Percentiles rank a stretch among this genome's conserved stretches.
phyloP scores from a whole-genome alignment of 2,329 filamentous ascomycete genomes.

The Metarhizium brunneum region DNA sequence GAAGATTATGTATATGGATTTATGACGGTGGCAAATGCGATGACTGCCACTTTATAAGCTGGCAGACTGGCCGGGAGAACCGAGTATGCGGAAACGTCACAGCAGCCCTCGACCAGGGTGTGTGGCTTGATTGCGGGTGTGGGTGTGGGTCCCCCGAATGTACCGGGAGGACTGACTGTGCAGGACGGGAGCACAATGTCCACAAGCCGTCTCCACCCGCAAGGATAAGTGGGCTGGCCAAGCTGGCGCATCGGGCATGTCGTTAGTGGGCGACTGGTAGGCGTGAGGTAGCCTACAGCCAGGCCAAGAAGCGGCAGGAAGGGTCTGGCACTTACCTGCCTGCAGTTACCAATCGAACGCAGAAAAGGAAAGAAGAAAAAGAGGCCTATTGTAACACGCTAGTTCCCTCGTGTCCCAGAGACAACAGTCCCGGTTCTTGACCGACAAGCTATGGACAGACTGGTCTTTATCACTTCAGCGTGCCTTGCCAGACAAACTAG shows the following conservation, averaged over 20 bases:
- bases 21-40: constrained; percentile 4
- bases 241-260: background rate
- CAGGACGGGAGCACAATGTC: background rate
- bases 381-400: background rate
- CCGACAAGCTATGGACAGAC: background rate
- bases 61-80: constrained; percentile 2
- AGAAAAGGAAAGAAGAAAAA: background rate
- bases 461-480: background rate
- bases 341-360: background rate
- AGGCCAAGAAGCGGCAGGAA: background rate
- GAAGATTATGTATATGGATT: constrained; percentile 1
- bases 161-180: background rate
- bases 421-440: background rate
- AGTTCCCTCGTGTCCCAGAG: background rate
- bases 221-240: background rate
- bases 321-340: background rate
- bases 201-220: background rate
- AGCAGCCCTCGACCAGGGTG: constrained; percentile 6
- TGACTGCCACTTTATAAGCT: constrained; percentile 6
- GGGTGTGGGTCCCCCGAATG: constrained; percentile 1
- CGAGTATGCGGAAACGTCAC: constrained; percentile 9
- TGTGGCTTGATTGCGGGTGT: background rate
- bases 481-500: background rate
- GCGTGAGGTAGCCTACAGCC: background rate
- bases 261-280: background rate